Base-by-base conservation (phyloP, 108 stramenopile species). In the Cyclostephanos invisitatus region DNA sequence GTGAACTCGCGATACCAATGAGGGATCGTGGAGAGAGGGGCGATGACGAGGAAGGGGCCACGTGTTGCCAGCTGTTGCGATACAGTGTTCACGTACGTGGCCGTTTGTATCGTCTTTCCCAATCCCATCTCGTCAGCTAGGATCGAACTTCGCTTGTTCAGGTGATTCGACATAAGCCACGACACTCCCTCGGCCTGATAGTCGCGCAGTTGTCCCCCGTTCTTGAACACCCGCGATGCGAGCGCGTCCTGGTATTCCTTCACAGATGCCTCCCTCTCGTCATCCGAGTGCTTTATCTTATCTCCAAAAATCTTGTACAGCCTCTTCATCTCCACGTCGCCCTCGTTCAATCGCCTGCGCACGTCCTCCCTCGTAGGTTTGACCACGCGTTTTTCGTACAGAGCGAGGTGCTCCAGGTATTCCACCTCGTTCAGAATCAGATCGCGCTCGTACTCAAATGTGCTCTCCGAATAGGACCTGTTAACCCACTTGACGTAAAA, bases 41-140 rank as follows among this genome's bases (percentile, higher is more conserved):
- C 98, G 1, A 99, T 84, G 28, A 99, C 80, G 4, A 99, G 78
- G 57, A 89, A 90, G 37, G 92, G 91, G 27, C 95, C 90, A 6
- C 72, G 73, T 1, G 68, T 79, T 37, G 77, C 61, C 36, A 91
- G 77, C 44, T 80, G 70, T 21, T 68, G 72, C 18, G 80, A 78
- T 28, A 96, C 53, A 24, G 88, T 68, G 65, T 96, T 81, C 42
- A 93, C 50, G 64, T 89, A 95, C 0, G 85, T 80, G 4, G 89
- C 92, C 8, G 96, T 97, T 79, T 93, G 90, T 27, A 96, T 85
- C 0, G 97, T 96, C 81, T 97, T 90, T 10, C 97, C 95, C 35
- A 93, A 75, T 35, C 96, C 98, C 96, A 98, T 97, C 73, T 98
- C 98, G 75, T 97, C 98, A 0, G 98, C 98, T 32, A 99, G 68